phyloP scores from a whole-genome alignment of 176 grass and related monocot species.

The Avena atlantica region DNA sequence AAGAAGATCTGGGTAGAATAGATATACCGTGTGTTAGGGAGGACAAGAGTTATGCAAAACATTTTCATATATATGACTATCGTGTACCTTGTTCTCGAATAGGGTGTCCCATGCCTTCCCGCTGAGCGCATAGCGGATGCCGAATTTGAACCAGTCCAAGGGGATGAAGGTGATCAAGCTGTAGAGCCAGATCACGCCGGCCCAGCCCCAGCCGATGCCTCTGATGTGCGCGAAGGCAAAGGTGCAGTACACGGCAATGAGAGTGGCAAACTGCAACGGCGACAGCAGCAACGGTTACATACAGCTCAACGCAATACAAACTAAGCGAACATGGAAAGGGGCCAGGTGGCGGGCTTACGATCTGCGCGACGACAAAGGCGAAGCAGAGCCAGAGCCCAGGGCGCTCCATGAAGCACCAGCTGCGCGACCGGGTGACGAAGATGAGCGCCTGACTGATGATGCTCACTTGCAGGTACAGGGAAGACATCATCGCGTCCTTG shows the following conservation, averaged over 20 bases:
- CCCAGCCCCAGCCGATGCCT: slow-evolving; percentile 93
- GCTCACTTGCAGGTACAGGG: slow-evolving; percentile 97
- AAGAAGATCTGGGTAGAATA: slow-evolving; percentile 60
- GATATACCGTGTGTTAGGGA: neutral
- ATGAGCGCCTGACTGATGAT: slow-evolving; percentile 99
- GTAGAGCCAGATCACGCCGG: slow-evolving; percentile 94
- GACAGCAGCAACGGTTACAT: neutral
- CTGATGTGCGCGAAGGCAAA: slow-evolving; percentile 66
- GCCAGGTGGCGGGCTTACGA: slow-evolving; percentile 54
- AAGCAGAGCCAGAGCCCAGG: slow-evolving; percentile 65
- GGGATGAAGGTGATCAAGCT: slow-evolving; percentile 78
- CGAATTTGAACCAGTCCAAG: slow-evolving; percentile 88
- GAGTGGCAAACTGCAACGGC: slow-evolving; percentile 64
- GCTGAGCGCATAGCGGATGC: slow-evolving; percentile 79
- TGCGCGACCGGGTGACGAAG: slow-evolving; percentile 87
- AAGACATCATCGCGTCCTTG: slow-evolving; percentile 78
- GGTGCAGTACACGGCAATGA: slow-evolving; percentile 67
- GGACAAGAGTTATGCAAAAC: neutral
- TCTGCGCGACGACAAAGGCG: slow-evolving; percentile 86
- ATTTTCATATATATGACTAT: neutral
- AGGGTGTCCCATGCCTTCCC: slow-evolving; percentile 92
- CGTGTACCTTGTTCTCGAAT: slow-evolving; percentile 75
- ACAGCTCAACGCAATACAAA: neutral
- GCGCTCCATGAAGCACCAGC: slow-evolving; percentile 64
- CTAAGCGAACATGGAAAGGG: too few relatives aligned